phyloP scores from a whole-genome alignment of 805 yeast genomes.

The Spathaspora arborariae region DNA sequence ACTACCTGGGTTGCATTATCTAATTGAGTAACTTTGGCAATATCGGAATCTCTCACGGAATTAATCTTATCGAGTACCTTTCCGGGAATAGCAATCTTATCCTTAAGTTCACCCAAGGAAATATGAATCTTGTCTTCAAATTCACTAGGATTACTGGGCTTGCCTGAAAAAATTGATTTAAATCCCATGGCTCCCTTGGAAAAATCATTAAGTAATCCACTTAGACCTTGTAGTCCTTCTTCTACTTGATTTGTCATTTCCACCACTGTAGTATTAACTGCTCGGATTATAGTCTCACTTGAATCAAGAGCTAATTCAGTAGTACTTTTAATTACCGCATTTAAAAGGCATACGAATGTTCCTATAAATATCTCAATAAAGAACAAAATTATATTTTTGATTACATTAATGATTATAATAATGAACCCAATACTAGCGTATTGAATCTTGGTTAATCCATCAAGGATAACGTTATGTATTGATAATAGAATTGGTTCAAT shows the following conservation, averaged over 20 bases:
- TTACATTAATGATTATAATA: slow-evolving; percentile 47
- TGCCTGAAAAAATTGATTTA: slow-evolving; percentile 7
- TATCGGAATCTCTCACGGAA: slow-evolving; percentile 37
- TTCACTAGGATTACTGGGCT: slow-evolving; percentile 7
- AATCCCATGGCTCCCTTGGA: slow-evolving; percentile 34
- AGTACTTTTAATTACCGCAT: slow-evolving; percentile 70
- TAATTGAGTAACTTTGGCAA: slow-evolving; percentile 67
- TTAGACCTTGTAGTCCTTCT: slow-evolving; percentile 59
- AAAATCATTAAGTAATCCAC: slow-evolving; percentile 54
- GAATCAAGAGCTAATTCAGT: slow-evolving; percentile 71
- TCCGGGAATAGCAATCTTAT: slow-evolving; percentile 58
- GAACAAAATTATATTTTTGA: slow-evolving; percentile 60
- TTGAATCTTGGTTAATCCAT: slow-evolving; percentile 46
- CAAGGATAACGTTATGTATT: slow-evolving; percentile 21
- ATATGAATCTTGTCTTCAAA: slow-evolving; percentile 49
- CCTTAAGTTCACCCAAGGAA: slow-evolving; percentile 50
- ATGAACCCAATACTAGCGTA: slow-evolving; percentile 32
- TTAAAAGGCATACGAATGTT: slow-evolving; percentile 78
- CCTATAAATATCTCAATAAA: slow-evolving; percentile 73
- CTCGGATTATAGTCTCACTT: slow-evolving; percentile 55
- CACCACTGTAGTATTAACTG: slow-evolving; percentile 59
- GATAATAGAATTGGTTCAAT: slow-evolving; percentile 6
- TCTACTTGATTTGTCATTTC: slow-evolving; percentile 59
- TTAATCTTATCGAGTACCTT: slow-evolving; percentile 58
- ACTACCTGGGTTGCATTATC: slow-evolving; percentile 53